Conservation (phyloP, 345 rosid species). For the Mercurialis annua region DNA sequence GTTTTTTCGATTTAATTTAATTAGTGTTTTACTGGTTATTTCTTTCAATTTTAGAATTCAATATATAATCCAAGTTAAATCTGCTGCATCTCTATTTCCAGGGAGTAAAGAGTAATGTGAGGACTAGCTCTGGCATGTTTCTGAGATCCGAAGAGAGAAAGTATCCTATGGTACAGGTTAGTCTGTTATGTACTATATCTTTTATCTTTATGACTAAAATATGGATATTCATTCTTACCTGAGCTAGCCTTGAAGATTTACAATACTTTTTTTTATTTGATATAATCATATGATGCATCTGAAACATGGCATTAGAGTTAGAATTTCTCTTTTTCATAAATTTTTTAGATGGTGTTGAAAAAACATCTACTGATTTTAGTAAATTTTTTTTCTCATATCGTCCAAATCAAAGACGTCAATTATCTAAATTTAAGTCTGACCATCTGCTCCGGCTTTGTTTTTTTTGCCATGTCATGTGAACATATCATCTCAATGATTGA, state of each 20-base stretch:
- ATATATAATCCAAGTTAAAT: slow-evolving; percentile 7
- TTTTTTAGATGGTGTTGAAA: too few relatives aligned
- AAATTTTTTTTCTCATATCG: too few relatives aligned
- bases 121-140: slow-evolving; percentile 99
- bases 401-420: too few relatives aligned
- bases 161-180: slow-evolving; percentile 81
- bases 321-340: too few relatives aligned
- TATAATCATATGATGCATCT: not conserved
- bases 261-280: not conserved
- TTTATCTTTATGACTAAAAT: slow-evolving; percentile 3
- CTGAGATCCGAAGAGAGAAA: slow-evolving; percentile 58
- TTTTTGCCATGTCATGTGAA: not conserved
- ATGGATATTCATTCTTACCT: slow-evolving; percentile 6
- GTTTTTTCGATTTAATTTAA: too few relatives aligned
- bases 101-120: slow-evolving; percentile 89
- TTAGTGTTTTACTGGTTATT: too few relatives aligned
- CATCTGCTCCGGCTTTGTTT: too few relatives aligned
- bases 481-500: not conserved
- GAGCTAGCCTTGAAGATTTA: slow-evolving; percentile 2
- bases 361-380: too few relatives aligned
- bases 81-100: slow-evolving; percentile 20
- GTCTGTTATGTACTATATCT: slow-evolving; percentile 18
- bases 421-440: too few relatives aligned
- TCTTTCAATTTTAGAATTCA: slow-evolving; percentile 1
- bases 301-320: not conserved